Base-by-base conservation (phyloP, 2,329 filamentous ascomycete genomes). In the Metarhizium guizhouense region DNA sequence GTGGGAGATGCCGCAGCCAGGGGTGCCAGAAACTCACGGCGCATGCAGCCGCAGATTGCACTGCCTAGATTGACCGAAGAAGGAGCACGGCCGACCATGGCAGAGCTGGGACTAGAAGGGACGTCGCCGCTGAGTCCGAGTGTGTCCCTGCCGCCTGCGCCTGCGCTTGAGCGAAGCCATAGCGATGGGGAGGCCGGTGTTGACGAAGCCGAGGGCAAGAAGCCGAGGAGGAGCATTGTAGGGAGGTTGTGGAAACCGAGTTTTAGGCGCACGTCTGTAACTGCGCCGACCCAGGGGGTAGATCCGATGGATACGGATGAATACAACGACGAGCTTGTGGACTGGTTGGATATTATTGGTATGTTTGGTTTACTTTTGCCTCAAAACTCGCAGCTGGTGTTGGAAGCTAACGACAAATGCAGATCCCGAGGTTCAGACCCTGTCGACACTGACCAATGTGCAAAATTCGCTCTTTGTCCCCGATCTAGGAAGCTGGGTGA, bases 381-480 rank as follows among this genome's bases (percentile, higher is more conserved):
- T 40, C 38, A 11, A 5, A 7, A 34, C 6, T 34, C 32, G 32
- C 32, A 11, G 7, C 32, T 34, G 32, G 32, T 34, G 2, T 34
- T 34, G 6, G 32, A 34, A 7, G 25, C 45, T 48, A 16, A 48
- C 25, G 8, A 30, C 20, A 6, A n/a, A 48, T 25, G 45, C 60
- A 91, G 90, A 95, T 63, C 89, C 90, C 47, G 88, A 95, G 72
- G 85, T 95, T 3, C 84, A 88, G 40, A 90, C 90, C 0, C 74
- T 95, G 3, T 90, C 88, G 0, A 93, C 89, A 14, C 79, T 95
- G 10, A 95, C 88, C 47, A 95, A 95, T 64, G 85, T 95, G 20
- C 90, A 95, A 65, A 95, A 95, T 67, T 94, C 90, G 0, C 81
- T 95, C 10, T 95, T 95, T 70, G 75, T 95, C 2, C 90, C 90